These are phyloP conservation scores for Chlamydomonas urium DNA, from an alignment of 139 green algal genomes.

Conservation along the genomic window DNA sequence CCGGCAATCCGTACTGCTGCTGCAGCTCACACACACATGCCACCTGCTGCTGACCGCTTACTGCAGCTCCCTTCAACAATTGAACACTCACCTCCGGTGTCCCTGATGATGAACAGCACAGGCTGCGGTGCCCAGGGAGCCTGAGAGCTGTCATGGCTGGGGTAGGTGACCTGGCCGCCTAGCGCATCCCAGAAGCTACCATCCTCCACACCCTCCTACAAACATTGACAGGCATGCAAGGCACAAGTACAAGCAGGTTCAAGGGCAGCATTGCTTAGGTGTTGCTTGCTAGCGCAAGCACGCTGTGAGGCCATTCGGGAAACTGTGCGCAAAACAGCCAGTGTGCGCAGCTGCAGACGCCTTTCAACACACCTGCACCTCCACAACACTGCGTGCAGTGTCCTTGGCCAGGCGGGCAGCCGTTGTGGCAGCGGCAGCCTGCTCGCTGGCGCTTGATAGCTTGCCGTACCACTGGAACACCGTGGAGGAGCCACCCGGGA, in stretches of 20 bases:
- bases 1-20: no score
- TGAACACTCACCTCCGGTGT: conserved; percentile 2
- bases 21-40: no score
- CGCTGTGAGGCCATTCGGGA: no score
- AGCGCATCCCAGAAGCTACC: conserved; percentile 11
- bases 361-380: conserved; percentile 12
- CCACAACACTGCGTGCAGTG: not conserved
- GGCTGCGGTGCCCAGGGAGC: not conserved
- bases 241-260: no score
- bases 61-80: no score
- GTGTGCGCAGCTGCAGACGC: no score
- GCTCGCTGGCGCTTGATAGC: not conserved
- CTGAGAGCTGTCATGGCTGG: not conserved
- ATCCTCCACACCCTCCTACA: conserved; percentile 16
- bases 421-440: not conserved
- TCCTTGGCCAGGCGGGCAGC: not conserved
- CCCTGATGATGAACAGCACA: conserved; percentile 9
- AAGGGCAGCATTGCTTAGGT: no score
- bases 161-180: conserved; percentile 15
- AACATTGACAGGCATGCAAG: no score
- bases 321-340: no score
- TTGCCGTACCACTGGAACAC: conserved; percentile 12
- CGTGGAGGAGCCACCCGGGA: not conserved
- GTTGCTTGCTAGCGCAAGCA: no score
- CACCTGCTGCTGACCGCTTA: no score